These are phyloP conservation scores for Lignosus rhinocerotis DNA, from an alignment of 1,284 basidiomycete species.

Conservation along the genomic window DNA sequence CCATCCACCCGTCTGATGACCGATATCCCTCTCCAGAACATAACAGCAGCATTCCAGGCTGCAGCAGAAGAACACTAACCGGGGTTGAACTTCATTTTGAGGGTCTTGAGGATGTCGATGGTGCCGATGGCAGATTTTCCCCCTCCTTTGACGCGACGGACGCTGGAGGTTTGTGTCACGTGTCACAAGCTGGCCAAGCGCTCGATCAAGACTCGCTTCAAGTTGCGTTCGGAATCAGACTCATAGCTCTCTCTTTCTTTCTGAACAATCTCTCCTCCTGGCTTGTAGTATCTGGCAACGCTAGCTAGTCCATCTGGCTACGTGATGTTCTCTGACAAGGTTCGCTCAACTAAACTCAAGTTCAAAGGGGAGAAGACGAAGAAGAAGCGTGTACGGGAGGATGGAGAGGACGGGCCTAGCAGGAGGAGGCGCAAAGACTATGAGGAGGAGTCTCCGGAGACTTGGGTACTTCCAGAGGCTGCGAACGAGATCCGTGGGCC, in stretches of 20 bases:
- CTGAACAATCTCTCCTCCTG: too few relatives aligned
- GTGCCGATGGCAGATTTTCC: constrained; percentile 29
- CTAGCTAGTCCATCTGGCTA: not conserved
- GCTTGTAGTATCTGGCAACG: too few relatives aligned
- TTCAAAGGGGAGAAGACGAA: constrained; percentile 86
- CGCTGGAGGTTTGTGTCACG: constrained; percentile 15
- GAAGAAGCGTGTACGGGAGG: constrained; percentile 76
- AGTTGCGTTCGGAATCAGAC: not conserved
- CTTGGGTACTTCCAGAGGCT: constrained; percentile 77
- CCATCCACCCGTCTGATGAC: constrained; percentile 29
- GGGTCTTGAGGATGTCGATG: constrained; percentile 60
- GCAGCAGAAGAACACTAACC: constrained; percentile 51
- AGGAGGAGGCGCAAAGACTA: constrained; percentile 50
- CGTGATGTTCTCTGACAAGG: constrained; percentile 50
- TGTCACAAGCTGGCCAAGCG: not conserved
- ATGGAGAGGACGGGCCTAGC: constrained; percentile 45
- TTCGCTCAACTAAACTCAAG: constrained; percentile 71
- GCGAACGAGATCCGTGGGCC: constrained; percentile 79
- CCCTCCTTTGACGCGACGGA: constrained; percentile 21
- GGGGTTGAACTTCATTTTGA: constrained; percentile 78
- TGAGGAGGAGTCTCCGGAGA: constrained; percentile 65
- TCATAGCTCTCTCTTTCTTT: not conserved
- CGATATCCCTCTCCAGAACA: constrained; percentile 25
- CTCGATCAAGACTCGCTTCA: not conserved
- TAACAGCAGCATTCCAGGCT: constrained; percentile 22